Conservation (phyloP, 2,329 filamentous ascomycete genomes). For the Curvularia spicifera region DNA sequence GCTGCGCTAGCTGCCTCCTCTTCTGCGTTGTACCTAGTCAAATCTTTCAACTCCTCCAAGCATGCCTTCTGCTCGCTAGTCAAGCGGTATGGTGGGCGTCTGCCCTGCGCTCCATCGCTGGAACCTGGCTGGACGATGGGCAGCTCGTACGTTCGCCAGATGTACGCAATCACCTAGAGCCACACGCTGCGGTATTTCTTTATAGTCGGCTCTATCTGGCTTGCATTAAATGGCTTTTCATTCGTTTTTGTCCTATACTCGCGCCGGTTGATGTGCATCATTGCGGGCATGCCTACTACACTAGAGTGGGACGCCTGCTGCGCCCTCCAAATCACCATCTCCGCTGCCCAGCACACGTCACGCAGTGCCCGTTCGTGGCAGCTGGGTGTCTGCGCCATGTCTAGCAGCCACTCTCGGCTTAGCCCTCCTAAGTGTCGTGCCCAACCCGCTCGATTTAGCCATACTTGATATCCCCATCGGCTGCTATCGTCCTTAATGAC, state of each 20-base stretch:
- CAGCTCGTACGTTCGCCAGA: constrained; percentile 8
- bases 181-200: constrained; percentile 11
- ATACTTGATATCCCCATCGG: no score
- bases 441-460: no score
- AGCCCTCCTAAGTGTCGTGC: no score
- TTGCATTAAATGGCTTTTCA: not conserved
- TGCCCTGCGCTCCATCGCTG: constrained; percentile 2
- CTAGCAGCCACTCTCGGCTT: no score
- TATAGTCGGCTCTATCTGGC: constrained; percentile 7
- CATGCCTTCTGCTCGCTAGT: not conserved
- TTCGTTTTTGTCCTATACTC: not conserved
- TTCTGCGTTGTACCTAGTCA: not conserved
- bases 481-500: no score
- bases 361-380: no score
- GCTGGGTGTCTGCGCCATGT: no score
- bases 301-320: no score
- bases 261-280: no score
- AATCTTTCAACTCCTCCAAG: constrained; percentile 4
- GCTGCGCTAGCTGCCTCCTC: not conserved
- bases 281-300: no score
- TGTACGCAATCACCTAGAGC: not conserved
- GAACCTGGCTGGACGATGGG: not conserved
- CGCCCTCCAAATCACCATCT: no score
- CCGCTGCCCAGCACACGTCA: no score
- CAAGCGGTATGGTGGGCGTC: constrained; percentile 5